Evolutionary conservation across 495 filamentous ascomycete genomes (phyloP).

Genomic region (Penicillium turbatum): DNA sequence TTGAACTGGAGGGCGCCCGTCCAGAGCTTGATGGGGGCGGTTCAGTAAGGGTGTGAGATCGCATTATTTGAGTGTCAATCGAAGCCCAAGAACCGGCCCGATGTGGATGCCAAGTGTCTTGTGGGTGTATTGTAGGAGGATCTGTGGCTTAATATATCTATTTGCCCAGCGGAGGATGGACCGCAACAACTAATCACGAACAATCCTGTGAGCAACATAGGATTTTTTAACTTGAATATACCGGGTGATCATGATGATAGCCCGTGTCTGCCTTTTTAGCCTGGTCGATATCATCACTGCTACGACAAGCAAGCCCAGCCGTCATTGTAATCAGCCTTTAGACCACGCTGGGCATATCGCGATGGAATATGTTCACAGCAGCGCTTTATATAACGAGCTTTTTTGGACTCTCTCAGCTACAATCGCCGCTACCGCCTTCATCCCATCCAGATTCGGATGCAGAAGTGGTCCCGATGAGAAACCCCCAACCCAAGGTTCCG

Average conservation of each 20-base stretch:
- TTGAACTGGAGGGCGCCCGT: neutral
- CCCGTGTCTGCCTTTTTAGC: neutral
- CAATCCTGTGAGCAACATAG: too few relatives aligned
- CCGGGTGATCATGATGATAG: neutral
- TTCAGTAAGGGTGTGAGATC: neutral
- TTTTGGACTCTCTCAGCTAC: slow-evolving; percentile 7
- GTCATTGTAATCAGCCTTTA: neutral
- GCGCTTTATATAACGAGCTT: neutral
- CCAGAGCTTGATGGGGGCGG: neutral
- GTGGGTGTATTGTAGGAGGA: too few relatives aligned
- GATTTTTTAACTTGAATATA: too few relatives aligned
- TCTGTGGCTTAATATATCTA: too few relatives aligned
- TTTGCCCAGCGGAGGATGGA: too few relatives aligned
- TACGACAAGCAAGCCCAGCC: neutral
- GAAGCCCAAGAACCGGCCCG: too few relatives aligned
- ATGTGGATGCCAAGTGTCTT: too few relatives aligned
- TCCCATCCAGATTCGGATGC: slow-evolving; percentile 33
- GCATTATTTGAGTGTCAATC: neutral
- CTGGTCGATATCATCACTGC: neutral
- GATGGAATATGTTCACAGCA: neutral
- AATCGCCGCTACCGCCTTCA: slow-evolving; percentile 31
- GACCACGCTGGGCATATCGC: neutral
- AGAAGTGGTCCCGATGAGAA: slow-evolving; percentile 28
- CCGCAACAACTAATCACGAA: too few relatives aligned
- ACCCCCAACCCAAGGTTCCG: slow-evolving; percentile 35